Conservation (phyloP, 2,329 filamentous ascomycete species). For the Cladosporium cucumerinum region DNA sequence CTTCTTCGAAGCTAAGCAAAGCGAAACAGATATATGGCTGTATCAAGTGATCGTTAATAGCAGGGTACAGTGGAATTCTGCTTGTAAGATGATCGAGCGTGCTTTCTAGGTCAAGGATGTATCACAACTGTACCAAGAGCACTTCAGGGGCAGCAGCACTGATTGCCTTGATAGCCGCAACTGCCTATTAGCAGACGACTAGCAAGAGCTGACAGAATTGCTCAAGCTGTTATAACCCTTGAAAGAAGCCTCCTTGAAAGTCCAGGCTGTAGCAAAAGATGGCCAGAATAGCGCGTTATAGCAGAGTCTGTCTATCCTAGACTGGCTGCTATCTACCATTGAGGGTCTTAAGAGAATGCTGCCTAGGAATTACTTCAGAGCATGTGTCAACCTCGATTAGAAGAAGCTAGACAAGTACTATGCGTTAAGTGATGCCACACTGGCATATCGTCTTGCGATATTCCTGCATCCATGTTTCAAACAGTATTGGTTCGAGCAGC, state of each 20-base stretch:
- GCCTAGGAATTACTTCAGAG: background rate
- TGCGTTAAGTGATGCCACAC: background rate
- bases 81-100: conserved; percentile 3
- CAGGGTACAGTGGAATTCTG: background rate
- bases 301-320: background rate
- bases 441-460: background rate
- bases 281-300: background rate
- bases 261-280: background rate
- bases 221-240: background rate
- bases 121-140: background rate
- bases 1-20: conserved; percentile 1
- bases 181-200: conserved; percentile 6
- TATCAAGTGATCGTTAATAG: background rate
- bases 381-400: conserved; percentile 6
- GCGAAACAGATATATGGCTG: background rate
- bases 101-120: background rate
- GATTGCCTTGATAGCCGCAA: background rate
- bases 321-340: background rate
- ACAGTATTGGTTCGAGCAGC: background rate
- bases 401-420: conserved; percentile 11
- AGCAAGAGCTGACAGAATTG: background rate
- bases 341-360: background rate
- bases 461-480: background rate
- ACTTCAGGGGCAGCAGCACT: background rate
- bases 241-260: background rate